A percentile compares a stretch with the other conserved stretches of the same genome.
Conservation (phyloP, 805 yeast species). For the Yamadazyma sp. region DNA sequence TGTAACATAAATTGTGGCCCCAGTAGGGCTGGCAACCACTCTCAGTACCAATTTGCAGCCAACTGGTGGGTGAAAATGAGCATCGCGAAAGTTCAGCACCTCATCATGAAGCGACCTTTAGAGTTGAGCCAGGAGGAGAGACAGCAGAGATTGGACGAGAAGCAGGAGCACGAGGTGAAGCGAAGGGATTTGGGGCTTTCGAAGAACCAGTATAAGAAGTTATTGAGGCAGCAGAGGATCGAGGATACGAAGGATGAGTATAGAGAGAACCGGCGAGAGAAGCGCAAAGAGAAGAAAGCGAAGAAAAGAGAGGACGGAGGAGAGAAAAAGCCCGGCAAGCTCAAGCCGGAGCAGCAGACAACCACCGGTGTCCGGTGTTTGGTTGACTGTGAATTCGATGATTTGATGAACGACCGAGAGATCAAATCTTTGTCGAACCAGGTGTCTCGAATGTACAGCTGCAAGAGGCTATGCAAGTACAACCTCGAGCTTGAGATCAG, state of each 20-base stretch:
- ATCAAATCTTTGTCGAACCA: constrained; percentile 73
- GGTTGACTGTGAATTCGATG: constrained; percentile 92
- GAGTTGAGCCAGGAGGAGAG: constrained; percentile 11
- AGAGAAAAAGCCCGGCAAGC: constrained; percentile 30
- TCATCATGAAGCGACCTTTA: constrained; percentile 13
- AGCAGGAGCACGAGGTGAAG: constrained; percentile 12
- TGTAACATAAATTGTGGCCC: too few relatives aligned
- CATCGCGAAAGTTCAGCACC: constrained; percentile 7
- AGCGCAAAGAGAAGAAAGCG: constrained; percentile 41
- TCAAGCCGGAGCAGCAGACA: constrained; percentile 45
- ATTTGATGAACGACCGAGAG: constrained; percentile 75
- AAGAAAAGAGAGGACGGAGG: constrained; percentile 23
- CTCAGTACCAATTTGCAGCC: constrained; percentile 7
- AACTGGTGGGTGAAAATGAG: too few relatives aligned
- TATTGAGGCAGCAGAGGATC: constrained; percentile 56
- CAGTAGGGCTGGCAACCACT: too few relatives aligned
- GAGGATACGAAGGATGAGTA: constrained; percentile 65
- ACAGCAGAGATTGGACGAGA: constrained; percentile 11
- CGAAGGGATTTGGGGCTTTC: constrained; percentile 62
- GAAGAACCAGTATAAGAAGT: constrained; percentile 78
- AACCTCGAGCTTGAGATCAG: constrained; percentile 61
- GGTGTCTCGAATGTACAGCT: constrained; percentile 78
- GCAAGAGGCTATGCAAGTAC: constrained; percentile 60
- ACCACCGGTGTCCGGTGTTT: constrained; percentile 54
- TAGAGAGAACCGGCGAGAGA: constrained; percentile 53